Evolutionary conservation across 2,329 filamentous ascomycete species (phyloP).

Genomic region (Ascochyta viciae-villosae): DNA sequence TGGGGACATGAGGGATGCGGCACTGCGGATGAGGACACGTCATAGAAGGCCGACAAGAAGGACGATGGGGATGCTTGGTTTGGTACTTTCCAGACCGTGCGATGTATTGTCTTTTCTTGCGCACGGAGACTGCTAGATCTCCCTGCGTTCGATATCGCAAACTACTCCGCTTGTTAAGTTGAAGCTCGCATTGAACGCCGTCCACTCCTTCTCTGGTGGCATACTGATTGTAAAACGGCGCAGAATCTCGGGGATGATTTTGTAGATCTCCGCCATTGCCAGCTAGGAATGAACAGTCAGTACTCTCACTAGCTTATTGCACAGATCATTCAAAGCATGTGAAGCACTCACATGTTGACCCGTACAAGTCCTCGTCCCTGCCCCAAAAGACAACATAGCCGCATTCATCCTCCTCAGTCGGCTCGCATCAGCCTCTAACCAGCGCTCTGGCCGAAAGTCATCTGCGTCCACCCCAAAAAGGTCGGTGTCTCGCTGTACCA

Average conservation of each 20-base stretch:
- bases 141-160: constrained; percentile 1
- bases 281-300: background rate
- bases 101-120: background rate
- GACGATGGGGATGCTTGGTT: too few relatives aligned
- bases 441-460: constrained; percentile 55
- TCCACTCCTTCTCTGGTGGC: constrained; percentile 30
- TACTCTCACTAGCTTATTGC: background rate
- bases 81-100: too few relatives aligned
- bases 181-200: constrained; percentile 27
- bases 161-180: constrained; percentile 19
- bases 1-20: too few relatives aligned
- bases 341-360: constrained; percentile 33
- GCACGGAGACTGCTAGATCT: background rate
- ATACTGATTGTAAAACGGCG: constrained; percentile 28
- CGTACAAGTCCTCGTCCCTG: constrained; percentile 44
- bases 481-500: constrained; percentile 49
- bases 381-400: constrained; percentile 49
- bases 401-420: constrained; percentile 29
- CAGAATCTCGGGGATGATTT: constrained; percentile 31
- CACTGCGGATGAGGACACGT: too few relatives aligned
- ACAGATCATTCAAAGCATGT: background rate
- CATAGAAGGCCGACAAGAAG: too few relatives aligned
- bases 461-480: constrained; percentile 53
- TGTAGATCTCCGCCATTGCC: constrained; percentile 32
- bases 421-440: constrained; percentile 47